These are phyloP conservation scores for Rugosomyces carneus DNA, from an alignment of 1,284 basidiomycete genomes.

Conservation along the genomic window DNA sequence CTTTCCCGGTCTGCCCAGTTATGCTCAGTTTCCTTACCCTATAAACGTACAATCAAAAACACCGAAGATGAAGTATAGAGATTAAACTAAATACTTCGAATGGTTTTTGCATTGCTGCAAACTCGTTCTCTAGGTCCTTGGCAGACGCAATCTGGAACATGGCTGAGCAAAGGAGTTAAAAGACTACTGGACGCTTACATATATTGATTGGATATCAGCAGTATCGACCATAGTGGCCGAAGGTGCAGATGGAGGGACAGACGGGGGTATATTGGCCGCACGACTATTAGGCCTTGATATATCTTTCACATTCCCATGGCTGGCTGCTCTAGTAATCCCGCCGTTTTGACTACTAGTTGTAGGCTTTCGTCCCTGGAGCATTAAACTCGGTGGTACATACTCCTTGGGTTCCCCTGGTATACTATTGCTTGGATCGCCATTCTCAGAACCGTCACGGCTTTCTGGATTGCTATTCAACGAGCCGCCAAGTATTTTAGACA, in stretches of 20 bases:
- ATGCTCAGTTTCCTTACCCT: constrained; percentile 95
- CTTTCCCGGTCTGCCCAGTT: constrained; percentile 90
- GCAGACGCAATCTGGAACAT: constrained; percentile 71
- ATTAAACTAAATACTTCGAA: constrained; percentile 59
- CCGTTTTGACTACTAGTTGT: constrained; percentile 29
- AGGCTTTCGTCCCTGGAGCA: constrained; percentile 49
- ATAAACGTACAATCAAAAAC: constrained; percentile 12
- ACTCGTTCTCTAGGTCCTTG: constrained; percentile 83
- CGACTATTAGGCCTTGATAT: constrained; percentile 53
- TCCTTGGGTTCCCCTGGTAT: constrained; percentile 36
- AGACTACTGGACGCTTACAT: constrained; percentile 43
- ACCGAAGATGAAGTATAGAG: neutral
- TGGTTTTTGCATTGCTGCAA: constrained; percentile 67
- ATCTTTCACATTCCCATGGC: constrained; percentile 42
- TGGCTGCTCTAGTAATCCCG: constrained; percentile 39
- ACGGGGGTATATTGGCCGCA: constrained; percentile 41
- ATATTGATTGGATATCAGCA: constrained; percentile 59
- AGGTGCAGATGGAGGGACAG: constrained; percentile 31
- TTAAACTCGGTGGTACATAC: constrained; percentile 70
- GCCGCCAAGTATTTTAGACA: constrained; percentile 52
- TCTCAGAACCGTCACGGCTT: constrained; percentile 53
- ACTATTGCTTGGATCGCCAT: constrained; percentile 39
- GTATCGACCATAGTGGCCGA: constrained; percentile 34
- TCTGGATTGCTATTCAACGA: constrained; percentile 36
- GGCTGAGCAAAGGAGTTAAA: constrained; percentile 1